Conservation (phyloP, 2,329 filamentous ascomycete genomes). For the Penicillium sp. region DNA sequence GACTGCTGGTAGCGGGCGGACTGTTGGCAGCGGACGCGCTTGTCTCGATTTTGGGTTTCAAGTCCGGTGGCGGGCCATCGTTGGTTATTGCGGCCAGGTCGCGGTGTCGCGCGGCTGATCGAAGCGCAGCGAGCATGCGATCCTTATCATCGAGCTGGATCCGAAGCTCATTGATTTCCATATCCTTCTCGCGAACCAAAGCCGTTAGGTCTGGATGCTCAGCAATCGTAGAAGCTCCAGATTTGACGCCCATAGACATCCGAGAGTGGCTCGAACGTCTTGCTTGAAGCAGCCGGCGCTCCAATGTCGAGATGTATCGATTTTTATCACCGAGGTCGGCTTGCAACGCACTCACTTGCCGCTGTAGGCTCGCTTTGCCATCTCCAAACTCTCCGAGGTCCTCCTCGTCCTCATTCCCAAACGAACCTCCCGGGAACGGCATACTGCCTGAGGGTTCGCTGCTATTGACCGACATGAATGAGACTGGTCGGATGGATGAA, state of each 20-base stretch:
- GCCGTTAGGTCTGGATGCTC: constrained; percentile 71
- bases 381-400: constrained; percentile 82
- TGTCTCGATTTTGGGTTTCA: constrained; percentile 25
- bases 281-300: constrained; percentile 86
- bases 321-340: constrained; percentile 96
- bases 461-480: constrained; percentile 57
- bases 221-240: constrained; percentile 58
- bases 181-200: constrained; percentile 78
- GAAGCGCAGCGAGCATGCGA: constrained; percentile 80
- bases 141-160: constrained; percentile 91
- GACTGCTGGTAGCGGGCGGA: constrained; percentile 10
- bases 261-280: constrained; percentile 83
- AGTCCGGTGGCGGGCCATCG: constrained; percentile 32
- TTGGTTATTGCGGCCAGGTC: constrained; percentile 64
- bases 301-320: constrained; percentile 87
- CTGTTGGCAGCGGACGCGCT: constrained; percentile 29
- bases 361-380: constrained; percentile 70
- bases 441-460: constrained; percentile 30
- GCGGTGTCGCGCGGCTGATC: constrained; percentile 76
- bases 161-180: constrained; percentile 85
- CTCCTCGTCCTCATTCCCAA: constrained; percentile 51
- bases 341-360: constrained; percentile 88
- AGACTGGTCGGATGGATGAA: constrained; percentile 58
- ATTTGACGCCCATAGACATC: constrained; percentile 66
- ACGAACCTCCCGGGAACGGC: constrained; percentile 28